phyloP scores from a whole-genome alignment of 1,284 basidiomycete genomes.

The Trichosporon sp. region DNA sequence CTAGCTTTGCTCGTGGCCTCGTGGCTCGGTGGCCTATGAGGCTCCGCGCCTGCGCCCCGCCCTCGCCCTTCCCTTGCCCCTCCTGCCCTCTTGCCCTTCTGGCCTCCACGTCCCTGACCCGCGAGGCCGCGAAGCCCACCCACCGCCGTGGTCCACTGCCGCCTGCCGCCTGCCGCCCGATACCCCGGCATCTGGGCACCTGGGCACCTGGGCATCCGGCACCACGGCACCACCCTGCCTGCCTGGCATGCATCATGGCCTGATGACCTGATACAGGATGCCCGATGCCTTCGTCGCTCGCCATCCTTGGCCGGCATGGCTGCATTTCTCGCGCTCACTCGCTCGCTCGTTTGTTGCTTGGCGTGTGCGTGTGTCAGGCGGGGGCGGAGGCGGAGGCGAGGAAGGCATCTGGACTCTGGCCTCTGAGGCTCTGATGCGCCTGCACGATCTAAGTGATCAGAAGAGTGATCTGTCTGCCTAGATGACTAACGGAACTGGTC shows the following conservation, averaged over 20 bases:
- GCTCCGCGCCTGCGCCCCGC: not conserved
- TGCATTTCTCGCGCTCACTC: not conserved
- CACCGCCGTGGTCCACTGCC: not conserved
- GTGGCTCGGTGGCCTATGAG: conserved; percentile 1
- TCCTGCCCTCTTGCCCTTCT: not conserved
- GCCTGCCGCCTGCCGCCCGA: not conserved
- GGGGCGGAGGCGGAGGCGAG: no score
- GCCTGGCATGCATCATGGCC: not conserved
- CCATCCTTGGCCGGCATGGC: not conserved
- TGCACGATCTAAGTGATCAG: no score
- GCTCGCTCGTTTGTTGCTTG: no score
- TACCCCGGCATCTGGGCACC: not conserved
- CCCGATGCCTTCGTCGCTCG: not conserved
- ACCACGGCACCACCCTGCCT: not conserved
- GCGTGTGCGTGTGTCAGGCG: no score
- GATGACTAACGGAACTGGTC: not conserved
- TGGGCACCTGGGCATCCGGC: not conserved
- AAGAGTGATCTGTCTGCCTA: not conserved
- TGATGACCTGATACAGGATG: not conserved
- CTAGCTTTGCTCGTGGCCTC: not conserved
- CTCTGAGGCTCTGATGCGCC: no score
- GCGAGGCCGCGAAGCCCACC: not conserved
- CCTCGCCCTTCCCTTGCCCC: not conserved
- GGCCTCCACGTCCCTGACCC: not conserved
- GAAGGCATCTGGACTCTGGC: no score